Evolutionary conservation across 495 filamentous ascomycete species (phyloP).

Genomic region (Hyaloscypha bicolor): DNA sequence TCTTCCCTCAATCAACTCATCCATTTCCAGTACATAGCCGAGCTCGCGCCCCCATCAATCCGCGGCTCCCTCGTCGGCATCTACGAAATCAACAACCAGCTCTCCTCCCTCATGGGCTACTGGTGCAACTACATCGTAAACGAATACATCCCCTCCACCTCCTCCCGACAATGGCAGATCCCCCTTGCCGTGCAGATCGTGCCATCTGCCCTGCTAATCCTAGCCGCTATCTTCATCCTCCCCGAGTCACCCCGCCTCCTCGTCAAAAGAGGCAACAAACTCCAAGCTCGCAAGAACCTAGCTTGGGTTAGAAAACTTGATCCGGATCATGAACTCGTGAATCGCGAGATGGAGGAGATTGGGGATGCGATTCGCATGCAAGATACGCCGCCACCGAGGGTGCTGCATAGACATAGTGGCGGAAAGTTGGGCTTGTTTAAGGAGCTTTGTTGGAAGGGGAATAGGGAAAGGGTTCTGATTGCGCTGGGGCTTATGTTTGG

Average conservation of each 20-base stretch:
- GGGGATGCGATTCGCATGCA: slow-evolving; percentile 54
- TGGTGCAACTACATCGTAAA: slow-evolving; percentile 46
- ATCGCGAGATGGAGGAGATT: slow-evolving; percentile 65
- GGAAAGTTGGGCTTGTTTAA: slow-evolving; percentile 57
- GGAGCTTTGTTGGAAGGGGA: slow-evolving; percentile 59
- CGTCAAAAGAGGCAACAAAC: slow-evolving; percentile 52
- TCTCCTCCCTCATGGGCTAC: slow-evolving; percentile 69
- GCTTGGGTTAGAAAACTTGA: slow-evolving; percentile 64
- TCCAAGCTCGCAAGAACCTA: slow-evolving; percentile 58
- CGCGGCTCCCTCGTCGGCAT: slow-evolving; percentile 61
- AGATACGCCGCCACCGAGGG: slow-evolving; percentile 40
- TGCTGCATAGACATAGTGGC: slow-evolving; percentile 45
- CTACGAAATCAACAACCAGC: slow-evolving; percentile 73
- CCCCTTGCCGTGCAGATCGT: slow-evolving; percentile 60
- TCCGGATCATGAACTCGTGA: slow-evolving; percentile 59
- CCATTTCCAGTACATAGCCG: slow-evolving; percentile 48
- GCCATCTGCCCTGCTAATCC: slow-evolving; percentile 56
- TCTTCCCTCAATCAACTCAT: background rate
- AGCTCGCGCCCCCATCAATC: slow-evolving; percentile 54
- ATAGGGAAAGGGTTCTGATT: slow-evolving; percentile 59
- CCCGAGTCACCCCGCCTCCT: slow-evolving; percentile 67
- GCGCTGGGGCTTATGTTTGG: slow-evolving; percentile 66
- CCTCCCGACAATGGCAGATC: slow-evolving; percentile 56
- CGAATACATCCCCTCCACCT: slow-evolving; percentile 25
- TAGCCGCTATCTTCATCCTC: slow-evolving; percentile 51